Evolutionary conservation across 1,284 basidiomycete genomes (phyloP), one percentile per base, ranked within the genome.

Genomic region (Rhodotorula sp.): DNA sequence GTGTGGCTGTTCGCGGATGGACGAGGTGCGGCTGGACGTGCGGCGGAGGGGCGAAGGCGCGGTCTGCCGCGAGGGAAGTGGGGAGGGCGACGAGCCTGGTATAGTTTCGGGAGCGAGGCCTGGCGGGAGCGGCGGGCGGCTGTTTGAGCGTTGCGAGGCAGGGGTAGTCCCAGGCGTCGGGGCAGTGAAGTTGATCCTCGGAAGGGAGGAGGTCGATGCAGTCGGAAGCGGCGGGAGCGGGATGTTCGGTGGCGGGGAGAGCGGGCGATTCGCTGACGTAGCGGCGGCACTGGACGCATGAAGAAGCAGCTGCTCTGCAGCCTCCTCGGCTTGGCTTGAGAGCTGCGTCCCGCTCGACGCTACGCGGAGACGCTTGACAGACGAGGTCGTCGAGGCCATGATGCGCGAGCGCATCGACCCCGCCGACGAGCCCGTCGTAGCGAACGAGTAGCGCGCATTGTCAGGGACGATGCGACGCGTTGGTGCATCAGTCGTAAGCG

Each of bases 401-500:
- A 41, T 41, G 25, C 57, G 57, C 21, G 57, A 58, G n/a, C 57
- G 57, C 22, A 44, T 27, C n/a, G 53, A 54, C 8, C 53, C 29
- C 8, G 15, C 21, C 32, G 53, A 54, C 53, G 53, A 54, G 53
- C 32, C 29, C 13, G 29, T 15, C 15, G 53, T 59, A n/a, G 57
- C 54, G 60, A 72, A 36, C 2, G 71, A 69, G 60, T 69, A 32
- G 29, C 64, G 66, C 5, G 61, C 67, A 34, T 72, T 68, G 56
- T 73, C 65, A 17, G 58, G 64, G 7, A 64, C 53, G 29, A 67
- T 54, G 39, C 54, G 53, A 25, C 67, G 71, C 13, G 60, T 66
- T 8, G 70, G 70, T 9, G 55, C 55, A 39, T 73, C 67, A 13
- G 71, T 69, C 25, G 56, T 66, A 12, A 73, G 41, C 8, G 71